phyloP scores from a whole-genome alignment of 2,329 filamentous ascomycete species.

The Colletotrichum incanum region DNA sequence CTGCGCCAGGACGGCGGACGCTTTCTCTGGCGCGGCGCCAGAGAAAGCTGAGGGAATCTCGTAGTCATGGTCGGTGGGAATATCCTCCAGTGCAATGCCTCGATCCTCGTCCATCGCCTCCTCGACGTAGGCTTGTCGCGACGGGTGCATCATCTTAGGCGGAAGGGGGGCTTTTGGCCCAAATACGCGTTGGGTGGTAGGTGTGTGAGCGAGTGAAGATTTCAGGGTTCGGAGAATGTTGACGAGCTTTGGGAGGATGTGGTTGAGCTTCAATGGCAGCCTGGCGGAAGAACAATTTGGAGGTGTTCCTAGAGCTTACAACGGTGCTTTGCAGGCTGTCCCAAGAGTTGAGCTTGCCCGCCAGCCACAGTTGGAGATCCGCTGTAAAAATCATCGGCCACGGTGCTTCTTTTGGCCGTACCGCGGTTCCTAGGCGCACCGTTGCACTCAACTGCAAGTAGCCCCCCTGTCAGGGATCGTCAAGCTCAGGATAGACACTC shows the following conservation, averaged over 20 bases:
- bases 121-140: constrained; percentile 94
- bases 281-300: background rate
- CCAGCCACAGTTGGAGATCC: constrained; percentile 3
- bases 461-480: background rate
- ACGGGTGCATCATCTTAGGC: constrained; percentile 81
- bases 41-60: constrained; percentile 76
- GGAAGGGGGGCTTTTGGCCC: constrained; percentile 19
- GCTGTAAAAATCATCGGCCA: constrained; percentile 46
- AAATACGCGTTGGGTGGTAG: background rate
- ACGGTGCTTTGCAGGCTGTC: background rate
- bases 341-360: constrained; percentile 1
- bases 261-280: constrained; percentile 24
- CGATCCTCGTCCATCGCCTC: constrained; percentile 68
- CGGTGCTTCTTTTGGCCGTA: constrained; percentile 51
- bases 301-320: constrained; percentile 4
- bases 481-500: background rate
- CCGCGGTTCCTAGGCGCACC: background rate
- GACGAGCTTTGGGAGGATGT: background rate
- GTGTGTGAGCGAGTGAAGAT: background rate
- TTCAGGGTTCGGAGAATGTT: background rate
- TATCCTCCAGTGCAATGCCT: constrained; percentile 65
- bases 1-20: constrained; percentile 87
- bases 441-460: background rate
- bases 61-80: constrained; percentile 85
- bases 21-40: constrained; percentile 84